These are phyloP conservation scores for Fusarium sp. DNA, from an alignment of 2,329 filamentous ascomycete genomes.

Conservation along the genomic window DNA sequence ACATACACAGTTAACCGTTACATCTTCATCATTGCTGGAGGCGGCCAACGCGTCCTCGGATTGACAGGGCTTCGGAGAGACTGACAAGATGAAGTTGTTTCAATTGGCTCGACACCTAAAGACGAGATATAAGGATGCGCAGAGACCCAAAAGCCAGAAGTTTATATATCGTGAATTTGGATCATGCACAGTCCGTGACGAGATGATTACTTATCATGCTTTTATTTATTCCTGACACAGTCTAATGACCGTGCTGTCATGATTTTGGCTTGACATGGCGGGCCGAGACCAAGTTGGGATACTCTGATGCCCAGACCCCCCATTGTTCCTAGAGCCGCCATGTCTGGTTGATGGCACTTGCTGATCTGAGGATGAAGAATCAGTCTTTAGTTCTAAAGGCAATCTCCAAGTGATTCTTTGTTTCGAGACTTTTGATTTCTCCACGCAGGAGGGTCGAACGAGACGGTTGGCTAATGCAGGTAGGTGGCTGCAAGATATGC, in stretches of 20 bases:
- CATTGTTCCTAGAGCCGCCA: no score
- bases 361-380: no score
- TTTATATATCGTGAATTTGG: neutral
- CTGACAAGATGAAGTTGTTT: neutral
- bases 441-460: neutral
- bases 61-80: neutral
- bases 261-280: slow-evolving; percentile 1
- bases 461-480: neutral
- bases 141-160: neutral
- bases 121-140: neutral
- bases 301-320: neutral
- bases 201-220: neutral
- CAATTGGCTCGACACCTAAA: neutral
- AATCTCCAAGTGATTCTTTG: no score
- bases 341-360: no score
- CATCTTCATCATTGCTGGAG: neutral
- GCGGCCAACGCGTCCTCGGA: neutral
- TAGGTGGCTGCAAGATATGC: neutral
- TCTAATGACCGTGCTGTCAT: neutral
- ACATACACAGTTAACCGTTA: slow-evolving; percentile 2
- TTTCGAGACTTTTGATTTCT: no score
- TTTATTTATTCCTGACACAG: no score
- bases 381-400: no score
- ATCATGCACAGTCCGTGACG: neutral
- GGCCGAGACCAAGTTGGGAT: slow-evolving; percentile 11